Evolutionary conservation across 768 basidiomycete genomes (phyloP).

Genomic region (Kondoa malvinella): DNA sequence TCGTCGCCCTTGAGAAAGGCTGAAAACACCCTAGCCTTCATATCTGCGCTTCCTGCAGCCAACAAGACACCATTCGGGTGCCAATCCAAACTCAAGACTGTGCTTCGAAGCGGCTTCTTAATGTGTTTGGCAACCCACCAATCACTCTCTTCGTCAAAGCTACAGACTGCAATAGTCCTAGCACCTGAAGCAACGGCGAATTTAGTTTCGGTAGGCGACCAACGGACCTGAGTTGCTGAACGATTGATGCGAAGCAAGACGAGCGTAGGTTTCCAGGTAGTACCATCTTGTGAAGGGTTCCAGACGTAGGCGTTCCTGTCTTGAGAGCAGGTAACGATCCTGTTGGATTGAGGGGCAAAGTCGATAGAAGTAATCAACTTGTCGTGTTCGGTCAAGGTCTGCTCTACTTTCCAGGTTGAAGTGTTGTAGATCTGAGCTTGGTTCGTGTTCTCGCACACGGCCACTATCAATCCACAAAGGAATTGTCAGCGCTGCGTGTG

Average conservation of each 20-base stretch:
- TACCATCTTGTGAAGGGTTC: conserved; percentile 60
- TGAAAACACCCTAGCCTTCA: conserved; percentile 93
- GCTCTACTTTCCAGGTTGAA: conserved; percentile 18
- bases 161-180: conserved; percentile 87
- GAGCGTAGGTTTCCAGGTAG: conserved; percentile 92
- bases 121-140: conserved; percentile 97
- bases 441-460: conserved; percentile 72
- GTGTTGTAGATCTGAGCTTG: conserved; percentile 33
- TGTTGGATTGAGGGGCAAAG: conserved; percentile 92
- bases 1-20: conserved; percentile 98
- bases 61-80: conserved; percentile 97
- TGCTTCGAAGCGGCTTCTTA: conserved; percentile 94
- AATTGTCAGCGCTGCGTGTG: conserved; percentile 49
- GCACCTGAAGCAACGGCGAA: conserved; percentile 97
- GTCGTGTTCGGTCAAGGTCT: conserved; percentile 55
- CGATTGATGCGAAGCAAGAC: conserved; percentile 87
- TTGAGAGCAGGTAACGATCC: conserved; percentile 96
- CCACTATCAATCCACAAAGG: conserved; percentile 47
- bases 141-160: conserved; percentile 90
- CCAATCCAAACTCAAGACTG: conserved; percentile 88
- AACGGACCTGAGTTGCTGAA: conserved; percentile 82
- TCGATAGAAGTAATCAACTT: conserved; percentile 94
- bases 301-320: conserved; percentile 98
- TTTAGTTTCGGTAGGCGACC: conserved; percentile 96
- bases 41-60: conserved; percentile 91